Evolutionary conservation across 2,329 filamentous ascomycete genomes (phyloP), one percentile per base, ranked within the genome.

Genomic region (Xylaria sp.): DNA sequence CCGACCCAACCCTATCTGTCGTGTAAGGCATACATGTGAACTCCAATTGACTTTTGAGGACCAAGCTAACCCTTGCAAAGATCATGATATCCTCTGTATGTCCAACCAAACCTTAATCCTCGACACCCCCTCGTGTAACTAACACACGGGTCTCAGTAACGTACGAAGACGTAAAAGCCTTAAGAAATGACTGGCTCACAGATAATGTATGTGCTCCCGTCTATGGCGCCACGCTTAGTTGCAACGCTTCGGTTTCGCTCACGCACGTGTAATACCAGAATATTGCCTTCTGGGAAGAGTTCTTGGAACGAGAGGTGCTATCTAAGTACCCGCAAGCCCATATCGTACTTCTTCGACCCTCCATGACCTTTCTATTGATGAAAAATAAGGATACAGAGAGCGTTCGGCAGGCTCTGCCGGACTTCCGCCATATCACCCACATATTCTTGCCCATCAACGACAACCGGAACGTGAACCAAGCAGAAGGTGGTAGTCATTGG

Each of bases 251-350:
- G 8, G 28, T 65, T 41, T 64, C 25, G 41, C 76, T 79, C 72
- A 78, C 71, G 34, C 74, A 76, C 69, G 63, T 63, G 59, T 4
- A 28, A 31, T n/a, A 60, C 55, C 74, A 95, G 92, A 94, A 94
- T 75, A 98, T 99, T 74, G 91, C 94, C 60, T 98, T 99, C 80
- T 99, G 96, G 95, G 93, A 98, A 87, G 95, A 98, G 87, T 97
- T 90, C 75, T 90, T 99, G 73, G 96, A 99, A 81, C 93, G 90
- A 71, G 95, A 98, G 84, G 90, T 94, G 70, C 90, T 99, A 34
- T 85, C 86, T 37, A 88, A 90, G 75, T 97, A 92, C 78, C 92
- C 93, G 10, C 90, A 92, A 78, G 94, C 94, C 23, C 89, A 94
- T 72, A 97, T 99, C 79, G 87, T 95, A 69, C 92, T 99, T 66